Evolutionary conservation across 2,329 filamentous ascomycete genomes (phyloP).

Genomic region (Cercospora beticola): DNA sequence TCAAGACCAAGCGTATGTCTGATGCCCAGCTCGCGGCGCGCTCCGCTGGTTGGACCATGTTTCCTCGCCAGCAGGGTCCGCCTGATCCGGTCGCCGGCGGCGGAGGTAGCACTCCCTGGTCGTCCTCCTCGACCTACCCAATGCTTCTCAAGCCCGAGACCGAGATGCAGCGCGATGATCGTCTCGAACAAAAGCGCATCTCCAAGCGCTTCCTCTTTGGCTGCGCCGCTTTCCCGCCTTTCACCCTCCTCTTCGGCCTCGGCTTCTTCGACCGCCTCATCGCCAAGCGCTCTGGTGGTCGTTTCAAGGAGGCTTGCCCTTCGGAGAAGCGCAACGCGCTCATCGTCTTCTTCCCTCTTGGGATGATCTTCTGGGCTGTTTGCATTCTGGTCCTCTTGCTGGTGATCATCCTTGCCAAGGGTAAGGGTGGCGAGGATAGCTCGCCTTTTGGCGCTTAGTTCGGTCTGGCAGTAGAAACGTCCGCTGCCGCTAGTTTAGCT

Average conservation of each 20-base stretch:
- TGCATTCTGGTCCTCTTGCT: slow-evolving; percentile 8
- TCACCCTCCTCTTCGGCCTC: slow-evolving; percentile 27
- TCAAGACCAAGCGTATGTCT: slow-evolving; percentile 17
- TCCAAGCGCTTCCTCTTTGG: slow-evolving; percentile 17
- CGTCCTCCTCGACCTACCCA: slow-evolving; percentile 12
- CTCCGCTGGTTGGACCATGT: slow-evolving; percentile 15
- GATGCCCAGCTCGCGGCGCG: slow-evolving; percentile 16
- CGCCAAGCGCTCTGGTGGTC: slow-evolving; percentile 19
- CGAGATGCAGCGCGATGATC: slow-evolving; percentile 2
- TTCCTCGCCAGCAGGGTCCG: slow-evolving; percentile 7
- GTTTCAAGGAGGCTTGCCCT: slow-evolving; percentile 25
- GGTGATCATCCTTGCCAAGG: slow-evolving; percentile 8
- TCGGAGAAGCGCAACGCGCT: slow-evolving; percentile 28
- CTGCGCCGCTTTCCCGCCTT: slow-evolving; percentile 22
- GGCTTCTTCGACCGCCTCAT: slow-evolving; percentile 29
- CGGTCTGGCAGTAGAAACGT: background rate
- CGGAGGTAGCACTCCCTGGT: slow-evolving; percentile 12
- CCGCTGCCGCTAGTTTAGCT: background rate
- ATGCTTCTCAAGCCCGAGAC: slow-evolving; percentile 16
- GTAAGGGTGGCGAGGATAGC: background rate
- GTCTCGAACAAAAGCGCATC: slow-evolving; percentile 24
- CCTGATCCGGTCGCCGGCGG: background rate
- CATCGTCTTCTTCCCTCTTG: slow-evolving; percentile 24
- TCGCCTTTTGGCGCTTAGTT: background rate
- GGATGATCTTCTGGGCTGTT: slow-evolving; percentile 14